These are phyloP conservation scores for Gymnopilus junonius DNA, from an alignment of 768 basidiomycete genomes.

Conservation along the genomic window DNA sequence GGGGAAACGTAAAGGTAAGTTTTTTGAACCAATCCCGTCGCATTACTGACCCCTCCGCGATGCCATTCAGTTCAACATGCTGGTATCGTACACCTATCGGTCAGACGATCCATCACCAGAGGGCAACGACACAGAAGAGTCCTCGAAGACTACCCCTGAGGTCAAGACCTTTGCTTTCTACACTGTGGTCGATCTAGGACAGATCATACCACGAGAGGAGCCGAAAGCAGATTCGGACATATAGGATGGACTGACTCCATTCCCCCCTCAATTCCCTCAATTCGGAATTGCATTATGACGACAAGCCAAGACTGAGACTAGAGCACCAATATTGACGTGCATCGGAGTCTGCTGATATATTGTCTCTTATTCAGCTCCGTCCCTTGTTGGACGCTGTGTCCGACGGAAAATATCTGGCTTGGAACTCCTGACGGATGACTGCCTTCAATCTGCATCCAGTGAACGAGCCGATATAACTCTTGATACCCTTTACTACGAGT, in stretches of 20 bases:
- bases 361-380: background rate
- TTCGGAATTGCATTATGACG: background rate
- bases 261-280: too few relatives aligned
- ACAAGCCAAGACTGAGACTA: background rate
- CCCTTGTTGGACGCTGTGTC: background rate
- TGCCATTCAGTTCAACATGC: constrained; percentile 82
- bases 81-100: constrained; percentile 92
- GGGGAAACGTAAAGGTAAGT: constrained; percentile 75
- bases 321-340: background rate
- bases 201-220: constrained; percentile 67
- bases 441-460: background rate
- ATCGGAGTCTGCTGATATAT: background rate
- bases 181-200: constrained; percentile 79
- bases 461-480: background rate
- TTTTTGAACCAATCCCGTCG: background rate
- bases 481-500: background rate
- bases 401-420: background rate
- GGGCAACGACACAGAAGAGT: constrained; percentile 50
- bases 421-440: background rate
- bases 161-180: constrained; percentile 92
- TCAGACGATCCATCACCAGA: constrained; percentile 84
- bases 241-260: constrained; percentile 4
- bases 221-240: constrained; percentile 28
- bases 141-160: constrained; percentile 60
- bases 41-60: constrained; percentile 1